Conservation (phyloP, 169 alveolate species). For the Miamiensis avidus region DNA sequence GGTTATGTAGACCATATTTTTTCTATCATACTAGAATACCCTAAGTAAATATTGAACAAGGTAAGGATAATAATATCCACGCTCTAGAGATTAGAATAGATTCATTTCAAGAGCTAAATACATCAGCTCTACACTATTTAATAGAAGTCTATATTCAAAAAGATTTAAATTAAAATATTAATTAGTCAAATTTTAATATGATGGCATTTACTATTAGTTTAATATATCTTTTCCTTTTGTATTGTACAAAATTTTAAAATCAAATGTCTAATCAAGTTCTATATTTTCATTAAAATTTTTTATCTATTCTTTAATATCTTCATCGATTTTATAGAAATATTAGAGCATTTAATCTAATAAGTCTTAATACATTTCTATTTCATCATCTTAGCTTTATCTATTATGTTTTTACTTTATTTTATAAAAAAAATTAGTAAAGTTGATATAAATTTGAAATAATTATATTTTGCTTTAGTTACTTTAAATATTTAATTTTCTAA, state of each 20-base stretch:
- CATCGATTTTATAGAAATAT: not conserved
- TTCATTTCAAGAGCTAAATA: not conserved
- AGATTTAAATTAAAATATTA: not conserved
- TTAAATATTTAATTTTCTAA: too few relatives aligned
- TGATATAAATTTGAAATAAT: too few relatives aligned
- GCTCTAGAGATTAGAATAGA: not conserved
- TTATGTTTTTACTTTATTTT: not conserved
- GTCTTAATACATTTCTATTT: slow-evolving; percentile 13
- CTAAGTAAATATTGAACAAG: not conserved
- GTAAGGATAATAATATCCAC: not conserved
- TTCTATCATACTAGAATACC: not conserved
- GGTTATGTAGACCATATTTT: slow-evolving; percentile 12
- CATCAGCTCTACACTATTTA: slow-evolving; percentile 9
- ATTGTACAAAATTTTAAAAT: not conserved
- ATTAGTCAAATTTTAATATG: not conserved
- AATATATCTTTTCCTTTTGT: slow-evolving; percentile 2
- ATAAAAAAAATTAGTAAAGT: too few relatives aligned
- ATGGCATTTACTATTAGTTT: not conserved
- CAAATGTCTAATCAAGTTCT: not conserved
- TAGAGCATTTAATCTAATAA: not conserved
- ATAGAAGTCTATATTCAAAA: too few relatives aligned
- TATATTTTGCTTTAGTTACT: too few relatives aligned
- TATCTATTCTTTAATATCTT: not conserved
- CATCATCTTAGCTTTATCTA: slow-evolving; percentile 22
- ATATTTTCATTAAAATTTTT: not conserved